Evolutionary conservation across 2,329 filamentous ascomycete species (phyloP), one percentile per base, ranked within the genome.

Genomic region (Fusarium redolens): DNA sequence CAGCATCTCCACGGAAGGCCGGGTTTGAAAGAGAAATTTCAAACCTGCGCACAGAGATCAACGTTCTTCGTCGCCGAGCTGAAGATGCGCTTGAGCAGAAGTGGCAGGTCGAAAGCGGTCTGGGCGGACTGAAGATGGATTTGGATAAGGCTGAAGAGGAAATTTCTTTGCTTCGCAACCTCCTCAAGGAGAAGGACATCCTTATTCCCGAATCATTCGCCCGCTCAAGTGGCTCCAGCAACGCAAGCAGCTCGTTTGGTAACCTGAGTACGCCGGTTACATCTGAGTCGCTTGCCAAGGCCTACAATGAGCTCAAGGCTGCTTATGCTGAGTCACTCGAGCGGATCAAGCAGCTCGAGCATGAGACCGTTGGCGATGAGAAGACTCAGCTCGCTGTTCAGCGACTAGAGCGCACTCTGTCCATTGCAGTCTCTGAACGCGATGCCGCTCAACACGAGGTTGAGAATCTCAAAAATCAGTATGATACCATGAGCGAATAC

Each of bases 41-140:
- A 4, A 91, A 88, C 69, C 86, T 98, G 47, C 92, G 95, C 67
- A 91, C 92, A 30, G 96, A 99, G 80, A 93, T 99, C 70, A 93
- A 93, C 57, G 89, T 92, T 20, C 87, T 99, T 63, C 91, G 96
- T 47, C 92, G 92, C 69, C 91, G 96, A 60, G 96, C 96, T 35
- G 96, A 99, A 77, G 96, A 98, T 72, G 96, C 96, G 20, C 88
- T 98, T 18, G 94, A 97, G 79, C 93, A 97, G 78, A 98, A 98
- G 82, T 98, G 94, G 92, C 93, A 97, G 79, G 96, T 95, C 69
- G 96, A 98, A 83, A 97, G 97, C 83, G 94, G 94, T 22, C 85
- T 98, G 4, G 89, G 90, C 58, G 94, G 95, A 61, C 85, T 98
- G 63, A 97, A 97, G 84, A 98, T 97, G 93, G 96, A 98, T 79